Percentiles rank a stretch among this genome's conserved stretches.
Evolutionary conservation across 345 rosid species (phyloP).

Genomic region (Luvunga scandens): DNA sequence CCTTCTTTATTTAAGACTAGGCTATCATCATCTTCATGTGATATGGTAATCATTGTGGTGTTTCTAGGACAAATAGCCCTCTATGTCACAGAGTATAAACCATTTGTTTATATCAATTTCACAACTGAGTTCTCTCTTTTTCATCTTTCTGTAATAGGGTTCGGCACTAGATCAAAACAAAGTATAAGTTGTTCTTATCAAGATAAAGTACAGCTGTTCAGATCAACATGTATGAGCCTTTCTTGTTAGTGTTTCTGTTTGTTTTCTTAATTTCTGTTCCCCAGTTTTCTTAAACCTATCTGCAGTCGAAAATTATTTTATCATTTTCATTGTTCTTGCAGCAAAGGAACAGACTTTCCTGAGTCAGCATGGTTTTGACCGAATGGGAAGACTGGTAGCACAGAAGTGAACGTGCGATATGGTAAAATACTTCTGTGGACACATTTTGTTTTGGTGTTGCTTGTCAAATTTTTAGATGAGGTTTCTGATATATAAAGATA

Average conservation of each 20-base stretch:
- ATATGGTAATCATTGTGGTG: background rate
- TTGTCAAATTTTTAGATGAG: background rate
- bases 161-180: background rate
- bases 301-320: background rate
- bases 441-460: background rate
- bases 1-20: background rate
- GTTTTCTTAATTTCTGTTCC: background rate
- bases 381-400: background rate
- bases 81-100: background rate
- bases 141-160: background rate
- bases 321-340: background rate
- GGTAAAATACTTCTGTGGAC: background rate
- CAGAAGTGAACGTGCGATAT: background rate
- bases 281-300: background rate
- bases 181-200: background rate
- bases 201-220: background rate
- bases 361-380: background rate
- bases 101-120: background rate
- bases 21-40: background rate
- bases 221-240: background rate
- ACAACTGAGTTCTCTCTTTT: background rate
- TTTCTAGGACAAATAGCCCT: background rate
- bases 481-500: background rate
- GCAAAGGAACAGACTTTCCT: constrained; percentile 10
- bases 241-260: background rate